Evolutionary conservation across 441 rosid genomes (phyloP).

Genomic region (Gossypium schwendimanii): DNA sequence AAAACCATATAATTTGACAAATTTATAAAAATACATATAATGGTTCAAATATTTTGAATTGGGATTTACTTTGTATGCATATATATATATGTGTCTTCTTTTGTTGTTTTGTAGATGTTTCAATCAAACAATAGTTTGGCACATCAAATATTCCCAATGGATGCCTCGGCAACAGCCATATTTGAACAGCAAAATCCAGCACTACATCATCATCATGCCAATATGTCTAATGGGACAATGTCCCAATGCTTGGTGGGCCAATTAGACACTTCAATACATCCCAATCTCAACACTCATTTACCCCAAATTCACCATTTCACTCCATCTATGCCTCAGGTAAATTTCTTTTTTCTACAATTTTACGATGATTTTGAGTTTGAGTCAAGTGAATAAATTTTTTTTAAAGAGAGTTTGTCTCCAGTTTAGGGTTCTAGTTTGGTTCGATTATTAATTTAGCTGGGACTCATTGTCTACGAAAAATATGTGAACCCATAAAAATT

Average conservation of each 20-base stretch:
- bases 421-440: too few species aligned
- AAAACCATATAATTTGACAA: not conserved
- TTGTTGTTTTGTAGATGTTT: conserved; percentile 30
- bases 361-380: too few species aligned
- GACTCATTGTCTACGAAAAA: too few species aligned
- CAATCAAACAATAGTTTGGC: conserved; percentile 31
- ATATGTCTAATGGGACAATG: conserved; percentile 12
- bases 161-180: conserved; percentile 42
- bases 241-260: conserved; percentile 23
- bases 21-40: too few species aligned
- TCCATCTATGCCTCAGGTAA: conserved; percentile 41
- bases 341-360: not conserved
- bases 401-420: too few species aligned
- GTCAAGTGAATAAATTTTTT: too few species aligned
- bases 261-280: conserved; percentile 23
- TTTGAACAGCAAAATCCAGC: conserved; percentile 32
- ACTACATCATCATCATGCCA: conserved; percentile 1
- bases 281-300: conserved; percentile 37
- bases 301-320: conserved; percentile 35
- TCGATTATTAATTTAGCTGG: too few species aligned
- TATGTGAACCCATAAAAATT: too few species aligned
- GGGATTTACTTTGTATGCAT: not conserved
- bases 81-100: not conserved
- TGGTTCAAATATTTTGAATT: not conserved
- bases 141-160: conserved; percentile 34